Conservation (phyloP, 805 yeast genomes). For the Saccharomycopsis schoenii region DNA sequence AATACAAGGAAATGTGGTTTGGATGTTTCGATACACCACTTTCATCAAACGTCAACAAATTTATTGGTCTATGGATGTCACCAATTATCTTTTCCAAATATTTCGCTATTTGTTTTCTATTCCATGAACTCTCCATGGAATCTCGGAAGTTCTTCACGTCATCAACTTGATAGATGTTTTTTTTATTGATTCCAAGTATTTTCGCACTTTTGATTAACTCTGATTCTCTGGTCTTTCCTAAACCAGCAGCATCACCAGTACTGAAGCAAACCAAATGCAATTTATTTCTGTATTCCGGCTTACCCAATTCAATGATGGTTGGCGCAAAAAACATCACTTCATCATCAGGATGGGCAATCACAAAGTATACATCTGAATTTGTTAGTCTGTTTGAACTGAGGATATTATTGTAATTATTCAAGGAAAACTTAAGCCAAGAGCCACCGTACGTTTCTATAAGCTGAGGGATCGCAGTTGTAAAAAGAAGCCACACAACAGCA, state of each 20-base stretch:
- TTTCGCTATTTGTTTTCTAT: slow-evolving; percentile 30
- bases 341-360: slow-evolving; percentile 96
- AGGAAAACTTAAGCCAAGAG: neutral
- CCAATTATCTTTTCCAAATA: slow-evolving; percentile 24
- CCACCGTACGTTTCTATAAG: neutral
- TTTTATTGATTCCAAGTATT: slow-evolving; percentile 39
- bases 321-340: slow-evolving; percentile 98
- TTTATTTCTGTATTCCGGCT: slow-evolving; percentile 37
- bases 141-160: slow-evolving; percentile 46
- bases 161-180: slow-evolving; percentile 38
- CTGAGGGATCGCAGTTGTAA: slow-evolving; percentile 15
- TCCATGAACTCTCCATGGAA: slow-evolving; percentile 64
- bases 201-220: slow-evolving; percentile 53
- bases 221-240: slow-evolving; percentile 50
- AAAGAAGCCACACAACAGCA: slow-evolving; percentile 14
- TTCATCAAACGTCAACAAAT: slow-evolving; percentile 68
- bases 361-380: slow-evolving; percentile 30
- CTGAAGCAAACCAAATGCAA: slow-evolving; percentile 63
- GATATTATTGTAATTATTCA: neutral
- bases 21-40: slow-evolving; percentile 77
- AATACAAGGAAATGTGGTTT: slow-evolving; percentile 64
- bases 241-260: slow-evolving; percentile 64
- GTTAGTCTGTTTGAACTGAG: slow-evolving; percentile 9
- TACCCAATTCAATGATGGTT: slow-evolving; percentile 43
- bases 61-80: slow-evolving; percentile 22